Percentiles rank a stretch among this genome's conserved stretches.
These are phyloP conservation scores for Cercospora brassicicola DNA, from an alignment of 2,329 filamentous ascomycete genomes.

Conservation along the genomic window DNA sequence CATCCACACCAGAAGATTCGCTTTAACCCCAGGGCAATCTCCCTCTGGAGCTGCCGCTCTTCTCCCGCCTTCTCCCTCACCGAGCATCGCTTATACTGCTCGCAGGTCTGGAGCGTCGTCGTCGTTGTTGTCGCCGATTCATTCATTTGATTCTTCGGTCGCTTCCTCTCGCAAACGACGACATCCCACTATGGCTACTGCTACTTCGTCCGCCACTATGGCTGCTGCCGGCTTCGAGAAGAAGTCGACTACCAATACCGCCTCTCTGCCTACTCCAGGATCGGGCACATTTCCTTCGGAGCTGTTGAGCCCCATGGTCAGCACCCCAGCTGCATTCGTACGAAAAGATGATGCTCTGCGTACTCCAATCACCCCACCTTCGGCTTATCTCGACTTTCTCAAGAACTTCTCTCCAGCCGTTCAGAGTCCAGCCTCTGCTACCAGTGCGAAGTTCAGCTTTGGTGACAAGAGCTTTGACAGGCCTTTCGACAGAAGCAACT, in stretches of 20 bases:
- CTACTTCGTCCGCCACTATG: constrained; percentile 38
- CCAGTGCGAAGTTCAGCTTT: constrained; percentile 54
- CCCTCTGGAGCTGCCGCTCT: constrained; percentile 20
- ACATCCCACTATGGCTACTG: constrained; percentile 32
- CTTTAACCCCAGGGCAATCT: constrained; percentile 26
- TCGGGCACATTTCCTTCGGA: constrained; percentile 59
- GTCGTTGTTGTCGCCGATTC: constrained; percentile 32
- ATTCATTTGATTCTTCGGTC: constrained; percentile 37
- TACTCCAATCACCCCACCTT: constrained; percentile 87
- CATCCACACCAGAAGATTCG: constrained; percentile 16
- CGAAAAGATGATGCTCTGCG: constrained; percentile 67
- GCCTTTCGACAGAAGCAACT: constrained; percentile 27
- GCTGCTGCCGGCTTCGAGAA: constrained; percentile 43
- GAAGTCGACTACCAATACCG: constrained; percentile 34
- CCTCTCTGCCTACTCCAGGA: constrained; percentile 55
- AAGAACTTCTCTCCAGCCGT: constrained; percentile 73
- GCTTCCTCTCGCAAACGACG: constrained; percentile 32
- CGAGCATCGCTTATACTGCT: constrained; percentile 29
- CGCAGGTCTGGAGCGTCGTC: constrained; percentile 26
- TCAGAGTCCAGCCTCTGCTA: constrained; percentile 66
- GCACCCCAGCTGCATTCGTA: constrained; percentile 58
- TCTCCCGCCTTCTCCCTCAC: constrained; percentile 20
- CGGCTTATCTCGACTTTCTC: constrained; percentile 89
- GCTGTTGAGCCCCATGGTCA: constrained; percentile 65
- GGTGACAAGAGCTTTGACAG: constrained; percentile 42